phyloP scores from a whole-genome alignment of 495 filamentous ascomycete genomes.

The Aspergillus avenaceus region DNA sequence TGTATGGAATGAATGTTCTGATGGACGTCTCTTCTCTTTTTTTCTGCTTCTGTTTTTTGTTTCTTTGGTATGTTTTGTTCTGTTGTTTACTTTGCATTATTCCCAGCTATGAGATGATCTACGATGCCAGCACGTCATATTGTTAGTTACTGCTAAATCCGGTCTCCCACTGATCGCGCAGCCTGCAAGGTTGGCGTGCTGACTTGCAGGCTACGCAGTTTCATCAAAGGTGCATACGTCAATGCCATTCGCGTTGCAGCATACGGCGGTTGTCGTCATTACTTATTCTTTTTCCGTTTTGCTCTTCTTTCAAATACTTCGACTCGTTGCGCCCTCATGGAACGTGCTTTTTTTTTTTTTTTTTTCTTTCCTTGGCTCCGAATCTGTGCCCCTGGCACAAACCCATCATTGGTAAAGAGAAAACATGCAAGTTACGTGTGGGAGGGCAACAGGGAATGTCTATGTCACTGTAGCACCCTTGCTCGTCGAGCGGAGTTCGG shows the following conservation, averaged over 20 bases:
- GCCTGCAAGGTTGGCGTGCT: not conserved
- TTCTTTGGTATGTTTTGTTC: slow-evolving; percentile 15
- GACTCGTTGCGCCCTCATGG: not conserved
- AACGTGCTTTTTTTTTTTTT: not conserved
- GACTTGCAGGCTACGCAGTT: not conserved
- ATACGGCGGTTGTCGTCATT: not conserved
- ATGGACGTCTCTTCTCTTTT: slow-evolving; percentile 16
- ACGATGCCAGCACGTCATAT: slow-evolving; percentile 1
- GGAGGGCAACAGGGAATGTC: not conserved
- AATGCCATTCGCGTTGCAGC: not conserved
- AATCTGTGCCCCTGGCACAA: slow-evolving; percentile 15
- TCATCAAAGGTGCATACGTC: not conserved
- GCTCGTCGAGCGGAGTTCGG: not conserved
- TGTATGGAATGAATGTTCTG: slow-evolving; percentile 3
- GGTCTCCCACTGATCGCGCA: not conserved
- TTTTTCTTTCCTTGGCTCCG: slow-evolving; percentile 9
- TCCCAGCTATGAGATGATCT: slow-evolving; percentile 7
- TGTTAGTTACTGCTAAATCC: not conserved
- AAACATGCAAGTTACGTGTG: not conserved
- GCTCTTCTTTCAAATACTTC: not conserved
- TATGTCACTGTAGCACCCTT: not conserved
- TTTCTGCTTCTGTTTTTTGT: slow-evolving; percentile 16
- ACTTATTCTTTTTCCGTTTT: too few species aligned
- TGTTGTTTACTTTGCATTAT: slow-evolving; percentile 11
- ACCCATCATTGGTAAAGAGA: slow-evolving; percentile 21